Evolutionary conservation across 2,329 filamentous ascomycete genomes (phyloP), one percentile per base, ranked within the genome.

Genomic region (Teratosphaeria zuluensis): DNA sequence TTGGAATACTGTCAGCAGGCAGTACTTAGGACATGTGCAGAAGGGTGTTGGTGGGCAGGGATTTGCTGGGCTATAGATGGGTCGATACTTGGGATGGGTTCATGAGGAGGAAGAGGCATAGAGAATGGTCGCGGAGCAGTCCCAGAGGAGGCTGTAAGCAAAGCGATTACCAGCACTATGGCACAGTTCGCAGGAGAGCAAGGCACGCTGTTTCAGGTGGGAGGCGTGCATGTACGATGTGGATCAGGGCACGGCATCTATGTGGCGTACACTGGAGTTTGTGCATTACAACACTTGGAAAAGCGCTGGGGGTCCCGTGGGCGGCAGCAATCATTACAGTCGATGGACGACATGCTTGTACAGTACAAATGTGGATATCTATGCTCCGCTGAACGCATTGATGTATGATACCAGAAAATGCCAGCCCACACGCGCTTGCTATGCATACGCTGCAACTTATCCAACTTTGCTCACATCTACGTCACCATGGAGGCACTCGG

Each of bases 1-100:
- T 38, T 81, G 78, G 78, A 80, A 80, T 64, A 76, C 75, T 19
- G 78, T 81, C 30, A 76, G 73, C 62, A 73, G 76, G 68, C 75
- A 77, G 60, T 81, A 81, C 62, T 72, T 81, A 42, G 72, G 70
- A 31, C 68, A 77, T 66, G 75, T 80, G 71, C 78, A 81, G 69
- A 74, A 73, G 62, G 74, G 65, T 5, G 60, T 64, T 19, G 42
- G 42, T 8, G 42, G 30, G 57, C 56, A 53, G 59, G 61, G 7
- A 56, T 55, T 54, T 56, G 56, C 21, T 21, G 32, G n/a, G 38
- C 16, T 51, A 51, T 55, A 38, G 42, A 28, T 16, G 35, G 16
- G 5, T 33, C 19, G 16, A 48, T 19, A n/a, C 24, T 28, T 2
- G 24, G 24, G 4, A 28, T 28, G 24, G 4, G 24, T 2, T 28